phyloP scores from a whole-genome alignment of 1,139 yeast genomes.

The Geotrichum aggregatum region DNA sequence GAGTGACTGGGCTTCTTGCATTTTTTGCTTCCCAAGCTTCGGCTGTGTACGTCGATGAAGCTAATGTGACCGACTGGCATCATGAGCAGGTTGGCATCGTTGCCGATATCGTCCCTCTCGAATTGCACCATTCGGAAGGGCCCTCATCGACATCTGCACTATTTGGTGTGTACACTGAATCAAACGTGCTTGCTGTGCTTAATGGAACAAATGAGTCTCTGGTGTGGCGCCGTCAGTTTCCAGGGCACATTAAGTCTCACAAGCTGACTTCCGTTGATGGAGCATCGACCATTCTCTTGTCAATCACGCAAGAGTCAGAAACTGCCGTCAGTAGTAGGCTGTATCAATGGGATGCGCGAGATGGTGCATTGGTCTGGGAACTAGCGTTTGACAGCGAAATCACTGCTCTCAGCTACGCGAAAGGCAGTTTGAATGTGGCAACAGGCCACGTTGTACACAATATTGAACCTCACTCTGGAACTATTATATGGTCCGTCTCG shows the following conservation, averaged over 20 bases:
- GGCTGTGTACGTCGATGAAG: constrained; percentile 36
- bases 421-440: constrained; percentile 5
- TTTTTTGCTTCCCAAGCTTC: constrained; percentile 13
- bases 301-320: constrained; percentile 9
- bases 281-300: not conserved
- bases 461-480: constrained; percentile 12
- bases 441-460: constrained; percentile 15
- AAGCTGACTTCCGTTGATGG: not conserved
- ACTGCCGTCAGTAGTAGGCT: not conserved
- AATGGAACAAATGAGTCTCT: constrained; percentile 27
- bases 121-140: not conserved
- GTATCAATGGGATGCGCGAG: constrained; percentile 15
- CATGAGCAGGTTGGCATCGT: constrained; percentile 28
- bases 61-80: constrained; percentile 36
- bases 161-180: constrained; percentile 21
- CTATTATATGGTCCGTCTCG: not conserved
- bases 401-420: constrained; percentile 4
- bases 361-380: constrained; percentile 25
- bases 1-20: constrained; percentile 1
- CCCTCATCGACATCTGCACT: not conserved
- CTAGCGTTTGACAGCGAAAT: constrained; percentile 10
- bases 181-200: constrained; percentile 26
- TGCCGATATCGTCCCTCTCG: constrained; percentile 19
- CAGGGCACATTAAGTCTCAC: constrained; percentile 1
- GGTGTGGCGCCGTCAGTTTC: constrained; percentile 27